Base-by-base conservation (phyloP, 257 asterid genomes). In the Rauvolfia tetraphylla region DNA sequence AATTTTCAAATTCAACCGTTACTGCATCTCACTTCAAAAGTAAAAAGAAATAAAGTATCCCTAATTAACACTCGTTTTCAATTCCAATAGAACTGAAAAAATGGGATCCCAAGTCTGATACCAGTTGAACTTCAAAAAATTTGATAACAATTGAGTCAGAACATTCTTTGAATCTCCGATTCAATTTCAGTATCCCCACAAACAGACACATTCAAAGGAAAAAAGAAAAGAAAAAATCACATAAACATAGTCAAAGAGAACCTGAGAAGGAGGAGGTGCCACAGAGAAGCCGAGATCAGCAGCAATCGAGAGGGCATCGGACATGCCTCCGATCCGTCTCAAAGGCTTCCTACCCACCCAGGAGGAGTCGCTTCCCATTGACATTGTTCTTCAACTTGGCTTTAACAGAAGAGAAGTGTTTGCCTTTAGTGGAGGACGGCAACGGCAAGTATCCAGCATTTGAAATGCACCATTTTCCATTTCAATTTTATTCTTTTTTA, bases 311-410 rank as follows among this genome's bases (percentile, higher is more conserved):
- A 92, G 96, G 38, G 98, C 96, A 85, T 95, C 98, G 46, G 97
- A 95, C 97, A 95, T 85, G 20, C 98, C 98, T 42, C 98, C 98
- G 1, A 92, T 89, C 76, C 96, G 87, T 80, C 97, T 83, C 81
- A 89, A 76, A 15, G 98, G 92, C 83, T 92, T 95, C 78, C 89
- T 88, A 44, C 98, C 97, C 53, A 95, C 98, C 98, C 98, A 95
- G 13, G 97, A 85, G 15, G 88, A 71, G 74, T 92, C 97, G 87
- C 87, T 81, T 66, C 93, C 92, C 88, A 85, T 87, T 71, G 96
- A 86, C 96, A 90, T 90, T 74, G 41, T 31, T 71, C 4, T 70
- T 41, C 8, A 41, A 41, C 8, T 41, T 41, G 44, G n/a, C n/a
- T n/a, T n/a, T n/a, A n/a, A n/a, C n/a, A n/a, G n/a, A n/a, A n/a